Evolutionary conservation across 257 asterid species (phyloP), one percentile per base, ranked within the genome.

Genomic region (Eucommia ulmoides): DNA sequence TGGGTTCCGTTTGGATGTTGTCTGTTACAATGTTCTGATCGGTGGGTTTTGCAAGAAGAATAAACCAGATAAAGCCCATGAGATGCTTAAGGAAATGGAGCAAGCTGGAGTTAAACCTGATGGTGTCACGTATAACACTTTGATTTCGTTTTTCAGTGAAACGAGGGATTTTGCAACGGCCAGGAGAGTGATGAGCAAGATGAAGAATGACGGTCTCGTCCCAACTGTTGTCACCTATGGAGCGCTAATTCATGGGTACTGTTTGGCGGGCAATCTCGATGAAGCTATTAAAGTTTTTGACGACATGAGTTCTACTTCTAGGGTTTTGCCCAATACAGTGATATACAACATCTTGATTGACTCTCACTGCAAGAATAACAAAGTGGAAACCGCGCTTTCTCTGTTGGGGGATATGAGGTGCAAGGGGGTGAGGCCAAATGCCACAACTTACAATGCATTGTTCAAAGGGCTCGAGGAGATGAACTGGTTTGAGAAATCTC

Each of bases 151-250:
- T 66, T 82, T 73, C 59, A 63, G 93, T 33, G 49, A 59, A 11
- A 79, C 67, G 52, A 92, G 92, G 18, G 75, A 82, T 58, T 78
- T 85, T 51, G 23, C 42, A 3, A 51, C 65, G 17, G 87, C 93
- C 23, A 62, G 53, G 8, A 64, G 46, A 35, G 58, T 81, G 41
- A 26, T 83, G 74, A 75, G 19, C 66, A 63, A 65, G 61, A 86
- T 86, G 96, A 49, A 49, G 0, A 62, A 14, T 1, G 77, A 74
- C 47, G 89, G 94, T 23, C 49, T 76, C 18, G 55, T 60, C 21
- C 98, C 94, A 16, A 73, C 48, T 25, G 81, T 85, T 23, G 70
- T 80, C 22, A 85, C 98, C n/a, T 85, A 72, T 33, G 94, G 94
- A 20, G 75, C 98, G 22, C 8, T 85, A 61, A 82, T 89, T 58